Evolutionary conservation across 2,329 filamentous ascomycete genomes (phyloP).

Genomic region (Phaeosphaeria sp.): DNA sequence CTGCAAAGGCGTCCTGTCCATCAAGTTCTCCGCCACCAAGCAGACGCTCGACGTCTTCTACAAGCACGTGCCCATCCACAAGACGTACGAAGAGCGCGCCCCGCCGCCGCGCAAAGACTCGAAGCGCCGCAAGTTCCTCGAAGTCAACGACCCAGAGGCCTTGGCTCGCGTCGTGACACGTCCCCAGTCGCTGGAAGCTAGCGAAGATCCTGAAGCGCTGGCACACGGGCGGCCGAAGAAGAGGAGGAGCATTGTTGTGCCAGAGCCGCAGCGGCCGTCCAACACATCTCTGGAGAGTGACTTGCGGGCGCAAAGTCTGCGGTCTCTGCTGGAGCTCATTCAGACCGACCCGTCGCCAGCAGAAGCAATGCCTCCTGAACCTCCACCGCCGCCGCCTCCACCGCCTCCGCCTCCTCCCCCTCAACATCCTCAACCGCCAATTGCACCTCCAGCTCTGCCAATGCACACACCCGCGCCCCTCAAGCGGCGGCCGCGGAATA

Average conservation of each 20-base stretch:
- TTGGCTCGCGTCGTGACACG: conserved; percentile 32
- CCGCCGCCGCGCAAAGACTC: conserved; percentile 50
- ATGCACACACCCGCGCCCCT: conserved; percentile 12
- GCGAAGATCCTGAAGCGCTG: conserved; percentile 17
- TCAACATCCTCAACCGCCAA: conserved; percentile 6
- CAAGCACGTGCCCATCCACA: conserved; percentile 55
- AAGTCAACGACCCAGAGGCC: conserved; percentile 45
- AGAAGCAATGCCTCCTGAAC: conserved; percentile 18
- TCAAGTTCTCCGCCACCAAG: conserved; percentile 56
- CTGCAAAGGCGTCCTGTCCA: conserved; percentile 55
- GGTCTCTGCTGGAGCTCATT: conserved; percentile 47
- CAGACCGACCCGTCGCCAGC: conserved; percentile 28
- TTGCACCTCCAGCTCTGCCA: background rate
- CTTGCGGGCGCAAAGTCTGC: conserved; percentile 45
- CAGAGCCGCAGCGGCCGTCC: conserved; percentile 33
- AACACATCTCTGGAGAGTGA: conserved; percentile 49
- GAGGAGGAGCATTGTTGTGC: conserved; percentile 31
- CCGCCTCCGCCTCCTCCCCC: conserved; percentile 12
- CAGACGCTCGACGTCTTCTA: conserved; percentile 55
- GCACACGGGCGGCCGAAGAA: conserved; percentile 27
- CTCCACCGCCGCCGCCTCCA: conserved; percentile 18
- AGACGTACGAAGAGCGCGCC: conserved; percentile 55
- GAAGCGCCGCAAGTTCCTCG: conserved; percentile 45
- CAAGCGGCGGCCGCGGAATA: conserved; percentile 36
- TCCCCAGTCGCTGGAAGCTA: conserved; percentile 27